Base-by-base conservation (phyloP, 441 rosid genomes). In the Pelargonium australe region DNA sequence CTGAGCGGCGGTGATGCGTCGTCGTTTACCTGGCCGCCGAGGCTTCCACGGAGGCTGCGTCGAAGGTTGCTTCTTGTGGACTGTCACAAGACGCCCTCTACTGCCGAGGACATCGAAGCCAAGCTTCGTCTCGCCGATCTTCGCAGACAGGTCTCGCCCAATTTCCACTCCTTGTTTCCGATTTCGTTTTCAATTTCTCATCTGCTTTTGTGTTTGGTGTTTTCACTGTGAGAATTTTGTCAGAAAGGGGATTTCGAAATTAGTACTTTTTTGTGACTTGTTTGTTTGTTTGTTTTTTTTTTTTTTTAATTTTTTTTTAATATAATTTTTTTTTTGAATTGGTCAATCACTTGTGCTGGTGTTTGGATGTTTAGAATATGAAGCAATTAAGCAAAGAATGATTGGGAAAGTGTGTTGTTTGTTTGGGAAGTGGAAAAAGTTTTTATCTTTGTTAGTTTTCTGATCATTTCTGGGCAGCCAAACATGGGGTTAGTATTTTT, bases 81-180 rank as follows among this genome's bases (percentile, higher is more conserved):
- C 66, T 70, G 64, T 63, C 51, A 17, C 71, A 85, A 79, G 82
- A 68, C 83, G 71, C 83, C 87, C 1, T 47, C 74, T 71, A 83
- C 93, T 75, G 88, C 73, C 61, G 92, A 90, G 74, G 91, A 89
- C 70, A 93, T 93, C 72, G 95, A 93, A 78, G 89, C 91, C 60
- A 93, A 86, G 81, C 95, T 93, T 75, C 86, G 89, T 23, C 89
- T 80, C 65, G 98, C 98, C 17, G 86, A 86, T 89, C 88, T 90
- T 70, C 89, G 98, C 12, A 79, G 98, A 80, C 94, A 87, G 96
- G 98, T 92, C 61, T 1, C 16, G 19, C 11, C 4, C 43, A 49
- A 13, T 51, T 51, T 0, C 7, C 6, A 13, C 7, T n/a, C 14
- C 19, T 3, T 7, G 17, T 5, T 51, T 51, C 58, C 16, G 58